Evolutionary conservation across 306 rosid species (phyloP).

Genomic region (Quercus robur): DNA sequence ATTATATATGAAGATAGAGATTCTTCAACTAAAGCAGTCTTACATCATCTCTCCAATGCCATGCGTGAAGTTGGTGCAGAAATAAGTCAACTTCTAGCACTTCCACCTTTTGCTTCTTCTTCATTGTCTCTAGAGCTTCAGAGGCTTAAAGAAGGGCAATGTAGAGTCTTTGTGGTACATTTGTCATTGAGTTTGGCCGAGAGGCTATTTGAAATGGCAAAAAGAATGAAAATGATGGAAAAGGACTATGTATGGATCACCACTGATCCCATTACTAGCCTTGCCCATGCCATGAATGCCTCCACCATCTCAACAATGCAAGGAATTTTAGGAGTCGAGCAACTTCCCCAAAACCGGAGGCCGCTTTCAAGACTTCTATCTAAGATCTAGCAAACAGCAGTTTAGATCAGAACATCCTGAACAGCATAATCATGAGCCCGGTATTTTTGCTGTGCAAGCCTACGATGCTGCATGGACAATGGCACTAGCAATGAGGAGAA

Average conservation of each 20-base stretch:
- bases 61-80: slow-evolving; percentile 20
- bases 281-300: slow-evolving; percentile 41
- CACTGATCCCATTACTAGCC: slow-evolving; percentile 41
- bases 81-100: slow-evolving; percentile 19
- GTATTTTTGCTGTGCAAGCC: slow-evolving; percentile 38
- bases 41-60: slow-evolving; percentile 27
- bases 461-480: slow-evolving; percentile 44
- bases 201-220: slow-evolving; percentile 32
- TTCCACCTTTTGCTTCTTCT: slow-evolving; percentile 31
- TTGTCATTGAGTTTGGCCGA: slow-evolving; percentile 30
- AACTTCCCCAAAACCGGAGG: slow-evolving; percentile 13
- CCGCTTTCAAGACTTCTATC: slow-evolving; percentile 14
- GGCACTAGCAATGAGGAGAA: slow-evolving; percentile 33
- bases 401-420: slow-evolving; percentile 30
- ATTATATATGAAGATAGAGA: slow-evolving; percentile 38
- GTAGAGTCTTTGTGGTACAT: slow-evolving; percentile 38
- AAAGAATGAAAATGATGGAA: slow-evolving; percentile 44
- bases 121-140: slow-evolving; percentile 32
- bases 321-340: slow-evolving; percentile 46
- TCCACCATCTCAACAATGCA: slow-evolving; percentile 40
- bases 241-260: slow-evolving; percentile 55
- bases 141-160: slow-evolving; percentile 27
- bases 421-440: slow-evolving; percentile 38
- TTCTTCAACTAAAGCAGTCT: slow-evolving; percentile 22
- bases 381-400: slow-evolving; percentile 8